These are phyloP conservation scores for Podospora pseudoanserina DNA, from an alignment of 495 filamentous ascomycete species.

Conservation along the genomic window DNA sequence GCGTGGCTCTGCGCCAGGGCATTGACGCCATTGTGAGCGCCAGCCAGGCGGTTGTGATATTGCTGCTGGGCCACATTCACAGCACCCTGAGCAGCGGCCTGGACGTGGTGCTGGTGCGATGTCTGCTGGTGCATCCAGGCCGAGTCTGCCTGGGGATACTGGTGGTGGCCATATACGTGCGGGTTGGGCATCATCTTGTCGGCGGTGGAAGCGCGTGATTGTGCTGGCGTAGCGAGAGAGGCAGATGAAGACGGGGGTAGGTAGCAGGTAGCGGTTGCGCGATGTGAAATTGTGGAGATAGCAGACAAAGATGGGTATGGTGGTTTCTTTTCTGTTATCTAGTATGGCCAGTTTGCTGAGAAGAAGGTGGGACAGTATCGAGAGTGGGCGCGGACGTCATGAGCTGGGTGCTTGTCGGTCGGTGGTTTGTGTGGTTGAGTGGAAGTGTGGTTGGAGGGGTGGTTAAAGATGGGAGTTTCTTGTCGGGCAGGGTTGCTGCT, in stretches of 20 bases:
- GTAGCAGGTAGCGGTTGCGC: background rate
- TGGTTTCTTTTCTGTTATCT: constrained; percentile 1
- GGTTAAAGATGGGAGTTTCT: background rate
- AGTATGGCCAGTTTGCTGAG: constrained; percentile 17
- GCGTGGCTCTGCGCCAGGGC: constrained; percentile 53
- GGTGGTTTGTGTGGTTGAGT: background rate
- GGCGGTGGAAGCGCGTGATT: background rate
- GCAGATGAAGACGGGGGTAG: background rate
- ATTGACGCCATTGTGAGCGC: constrained; percentile 52
- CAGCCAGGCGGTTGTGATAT: constrained; percentile 69
- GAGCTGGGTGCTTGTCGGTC: constrained; percentile 10
- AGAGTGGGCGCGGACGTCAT: constrained; percentile 20
- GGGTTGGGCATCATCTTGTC: constrained; percentile 42
- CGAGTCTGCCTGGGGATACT: constrained; percentile 70
- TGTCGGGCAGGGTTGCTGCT: background rate
- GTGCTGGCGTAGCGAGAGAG: background rate
- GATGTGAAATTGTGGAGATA: background rate
- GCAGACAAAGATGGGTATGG: background rate
- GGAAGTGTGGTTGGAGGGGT: background rate
- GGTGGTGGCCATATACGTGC: constrained; percentile 62
- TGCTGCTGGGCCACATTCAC: constrained; percentile 65
- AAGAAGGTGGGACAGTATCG: constrained; percentile 14
- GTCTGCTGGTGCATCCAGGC: constrained; percentile 72
- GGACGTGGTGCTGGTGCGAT: constrained; percentile 62
- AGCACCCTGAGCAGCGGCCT: constrained; percentile 60